Conservation (phyloP, 208 protist species). For the Wallacemonas sp. region DNA sequence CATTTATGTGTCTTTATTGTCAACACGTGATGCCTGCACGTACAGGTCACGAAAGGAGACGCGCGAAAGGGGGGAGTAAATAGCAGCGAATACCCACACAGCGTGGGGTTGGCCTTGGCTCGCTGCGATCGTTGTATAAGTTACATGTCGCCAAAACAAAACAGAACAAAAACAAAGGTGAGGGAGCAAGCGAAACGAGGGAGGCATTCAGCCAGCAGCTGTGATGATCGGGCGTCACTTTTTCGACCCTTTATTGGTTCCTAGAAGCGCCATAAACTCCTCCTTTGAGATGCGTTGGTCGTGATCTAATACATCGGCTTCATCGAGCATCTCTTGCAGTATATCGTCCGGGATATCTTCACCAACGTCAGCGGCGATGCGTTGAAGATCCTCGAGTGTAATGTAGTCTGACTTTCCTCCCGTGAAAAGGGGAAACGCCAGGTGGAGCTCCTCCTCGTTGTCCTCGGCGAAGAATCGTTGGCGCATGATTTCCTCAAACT, state of each 20-base stretch:
- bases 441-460: conserved; percentile 86
- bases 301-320: conserved; percentile 92
- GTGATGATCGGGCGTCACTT: conserved; percentile 13
- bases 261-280: conserved; percentile 96
- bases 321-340: conserved; percentile 95
- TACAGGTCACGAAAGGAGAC: too few species aligned
- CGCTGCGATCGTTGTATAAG: too few species aligned
- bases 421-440: conserved; percentile 96
- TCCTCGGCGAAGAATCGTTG: conserved; percentile 90
- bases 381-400: conserved; percentile 96
- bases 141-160: too few species aligned
- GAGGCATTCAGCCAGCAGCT: too few species aligned
- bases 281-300: conserved; percentile 93
- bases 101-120: too few species aligned
- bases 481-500: conserved; percentile 93
- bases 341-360: conserved; percentile 96
- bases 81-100: too few species aligned
- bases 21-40: too few species aligned
- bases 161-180: too few species aligned
- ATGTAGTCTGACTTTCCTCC: conserved; percentile 94
- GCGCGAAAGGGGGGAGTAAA: too few species aligned
- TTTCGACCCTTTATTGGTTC: conserved; percentile 27
- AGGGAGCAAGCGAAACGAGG: too few species aligned
- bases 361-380: conserved; percentile 92
- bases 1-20: too few species aligned